Evolutionary conservation across 768 basidiomycete species (phyloP).

Genomic region (Omphalotus guepiniiformis): DNA sequence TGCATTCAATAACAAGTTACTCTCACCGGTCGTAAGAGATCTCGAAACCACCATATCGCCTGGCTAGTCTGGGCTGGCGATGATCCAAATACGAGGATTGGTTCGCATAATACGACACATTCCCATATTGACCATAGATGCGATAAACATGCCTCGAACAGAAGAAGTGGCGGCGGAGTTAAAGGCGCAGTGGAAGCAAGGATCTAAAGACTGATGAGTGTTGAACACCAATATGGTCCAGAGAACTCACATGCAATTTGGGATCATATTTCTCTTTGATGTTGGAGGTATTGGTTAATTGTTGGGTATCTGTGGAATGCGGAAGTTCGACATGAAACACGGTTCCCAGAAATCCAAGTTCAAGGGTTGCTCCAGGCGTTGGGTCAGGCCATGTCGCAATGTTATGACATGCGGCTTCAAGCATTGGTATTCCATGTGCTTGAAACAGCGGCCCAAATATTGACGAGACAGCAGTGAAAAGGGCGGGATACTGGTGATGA

Average conservation of each 20-base stretch:
- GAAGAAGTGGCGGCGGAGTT: conserved; percentile 49
- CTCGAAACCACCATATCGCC: conserved; percentile 89
- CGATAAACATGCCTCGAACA: conserved; percentile 61
- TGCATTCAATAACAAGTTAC: background rate
- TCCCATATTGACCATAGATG: conserved; percentile 91
- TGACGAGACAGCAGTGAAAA: conserved; percentile 67
- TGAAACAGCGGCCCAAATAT: conserved; percentile 75
- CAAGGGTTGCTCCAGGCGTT: conserved; percentile 56
- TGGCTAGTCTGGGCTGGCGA: conserved; percentile 82
- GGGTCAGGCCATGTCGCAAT: conserved; percentile 83
- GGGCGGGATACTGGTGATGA: conserved; percentile 73
- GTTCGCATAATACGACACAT: conserved; percentile 86
- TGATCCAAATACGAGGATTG: conserved; percentile 76
- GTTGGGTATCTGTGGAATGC: conserved; percentile 63
- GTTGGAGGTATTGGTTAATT: conserved; percentile 52
- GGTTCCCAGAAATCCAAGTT: conserved; percentile 81
- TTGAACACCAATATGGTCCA: conserved; percentile 2
- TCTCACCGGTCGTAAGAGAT: conserved; percentile 77
- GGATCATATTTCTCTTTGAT: conserved; percentile 53
- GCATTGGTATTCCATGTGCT: conserved; percentile 69
- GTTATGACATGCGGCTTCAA: conserved; percentile 84
- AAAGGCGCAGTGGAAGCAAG: conserved; percentile 62
- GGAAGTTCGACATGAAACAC: conserved; percentile 75
- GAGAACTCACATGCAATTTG: conserved; percentile 39
- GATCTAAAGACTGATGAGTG: conserved; percentile 39